Base-by-base conservation (phyloP, 192 early-diverging fungal genomes). In the Entomortierella chlamydospora region DNA sequence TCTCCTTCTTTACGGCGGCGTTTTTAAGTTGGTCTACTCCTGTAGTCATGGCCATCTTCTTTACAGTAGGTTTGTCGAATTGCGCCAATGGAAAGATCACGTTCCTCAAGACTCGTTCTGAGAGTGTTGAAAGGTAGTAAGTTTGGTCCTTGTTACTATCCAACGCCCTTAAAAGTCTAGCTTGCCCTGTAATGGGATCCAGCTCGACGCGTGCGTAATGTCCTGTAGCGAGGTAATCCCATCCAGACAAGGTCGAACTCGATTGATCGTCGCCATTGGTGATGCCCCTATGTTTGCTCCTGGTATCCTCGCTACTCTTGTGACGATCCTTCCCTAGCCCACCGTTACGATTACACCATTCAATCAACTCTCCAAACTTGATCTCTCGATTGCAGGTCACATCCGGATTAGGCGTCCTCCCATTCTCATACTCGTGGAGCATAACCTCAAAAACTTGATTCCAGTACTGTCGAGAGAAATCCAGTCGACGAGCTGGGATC, bases 401-500 rank as follows among this genome's bases (percentile, higher is more conserved):
- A 72, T 99, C 97, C 12, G 97, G 97, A 58, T 99, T 99, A 8
- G 97, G 96, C 0, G 96, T 99, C 22, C 83, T 22, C 0, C 95
- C 95, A 5, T 54, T 50, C 5, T 85, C 83, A 62, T 96, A 93
- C 13, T 88, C 92, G 1, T 90, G 84, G 0, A 98, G 72, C n/a
- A 93, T 91, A 2, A 85, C 77, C n/a, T 91, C 84, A 83, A 99
- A 99, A 6, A 98, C 96, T 22, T 86, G 61, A 23, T 85, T 91
- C 96, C 97, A 99, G 82, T 99, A 99, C 69, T 96, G 91, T 54
- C 92, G 93, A 4, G 91, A 89, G 61, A 97, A 90, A 53, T 96
- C 89, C 13, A 97, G 80, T 77, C 88, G 56, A 5, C 73, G 82
- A n/a, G 39, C 54, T 18, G 88, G 88, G 33, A 97, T 95, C 8